Evolutionary conservation across 1,284 basidiomycete genomes (phyloP).

Genomic region (Phenoliferia sp.): DNA sequence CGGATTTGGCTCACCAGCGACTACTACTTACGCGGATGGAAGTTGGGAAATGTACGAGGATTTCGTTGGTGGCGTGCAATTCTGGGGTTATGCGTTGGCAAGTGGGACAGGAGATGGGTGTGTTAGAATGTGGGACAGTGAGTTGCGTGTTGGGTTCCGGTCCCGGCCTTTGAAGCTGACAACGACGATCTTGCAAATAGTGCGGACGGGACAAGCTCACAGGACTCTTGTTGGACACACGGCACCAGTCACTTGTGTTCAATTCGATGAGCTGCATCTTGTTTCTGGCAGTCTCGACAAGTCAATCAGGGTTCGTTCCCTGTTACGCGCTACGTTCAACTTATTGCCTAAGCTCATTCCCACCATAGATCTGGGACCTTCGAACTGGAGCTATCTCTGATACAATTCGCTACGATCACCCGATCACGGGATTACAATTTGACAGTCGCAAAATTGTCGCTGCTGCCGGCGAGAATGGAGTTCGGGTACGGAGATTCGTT

Average conservation of each 20-base stretch:
- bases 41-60: slow-evolving; percentile 92
- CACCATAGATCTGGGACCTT: slow-evolving; percentile 97
- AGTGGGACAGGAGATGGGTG: slow-evolving; percentile 95
- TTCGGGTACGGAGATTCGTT: slow-evolving; percentile 65
- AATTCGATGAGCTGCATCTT: slow-evolving; percentile 94
- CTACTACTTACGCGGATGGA: slow-evolving; percentile 81
- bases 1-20: slow-evolving; percentile 47
- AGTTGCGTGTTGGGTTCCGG: slow-evolving; percentile 43
- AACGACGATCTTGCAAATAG: slow-evolving; percentile 47
- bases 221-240: slow-evolving; percentile 91
- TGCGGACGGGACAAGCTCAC: slow-evolving; percentile 97
- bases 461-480: slow-evolving; percentile 86
- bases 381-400: slow-evolving; percentile 83
- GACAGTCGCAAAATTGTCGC: slow-evolving; percentile 87
- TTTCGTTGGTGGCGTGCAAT: slow-evolving; percentile 95
- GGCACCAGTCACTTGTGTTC: slow-evolving; percentile 85
- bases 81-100: slow-evolving; percentile 97
- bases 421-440: slow-evolving; percentile 88
- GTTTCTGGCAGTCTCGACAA: slow-evolving; percentile 90
- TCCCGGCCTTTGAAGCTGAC: not conserved
- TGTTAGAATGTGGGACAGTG: slow-evolving; percentile 98
- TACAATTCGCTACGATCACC: slow-evolving; percentile 84
- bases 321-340: slow-evolving; percentile 5
- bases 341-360: not conserved
- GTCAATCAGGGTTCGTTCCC: slow-evolving; percentile 67